Conservation (phyloP, 2,329 filamentous ascomycete species). For the Botrytis byssoidea region DNA sequence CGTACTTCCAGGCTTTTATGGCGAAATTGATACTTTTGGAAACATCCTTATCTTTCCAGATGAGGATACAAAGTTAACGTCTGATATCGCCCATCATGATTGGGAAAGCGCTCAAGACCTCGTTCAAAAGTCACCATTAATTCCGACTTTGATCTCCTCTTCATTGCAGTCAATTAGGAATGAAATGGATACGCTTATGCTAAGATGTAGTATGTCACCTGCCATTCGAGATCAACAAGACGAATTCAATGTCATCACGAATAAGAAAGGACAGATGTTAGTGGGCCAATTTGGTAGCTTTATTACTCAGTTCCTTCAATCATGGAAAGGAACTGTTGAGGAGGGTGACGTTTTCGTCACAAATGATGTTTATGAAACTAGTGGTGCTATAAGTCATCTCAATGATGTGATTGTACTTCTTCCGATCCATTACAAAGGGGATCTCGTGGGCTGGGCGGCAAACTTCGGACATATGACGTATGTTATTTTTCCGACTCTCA, state of each 20-base stretch:
- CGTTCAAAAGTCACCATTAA: slow-evolving; percentile 5
- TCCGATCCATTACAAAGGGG: neutral
- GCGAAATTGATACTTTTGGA: slow-evolving; percentile 12
- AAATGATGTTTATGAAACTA: slow-evolving; percentile 14
- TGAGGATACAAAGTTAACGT: neutral
- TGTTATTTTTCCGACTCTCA: neutral
- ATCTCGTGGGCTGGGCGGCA: slow-evolving; percentile 15
- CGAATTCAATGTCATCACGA: slow-evolving; percentile 18
- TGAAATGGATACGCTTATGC: slow-evolving; percentile 19
- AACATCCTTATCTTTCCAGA: slow-evolving; percentile 2
- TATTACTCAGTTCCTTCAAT: slow-evolving; percentile 6
- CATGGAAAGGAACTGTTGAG: slow-evolving; percentile 15
- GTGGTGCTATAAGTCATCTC: slow-evolving; percentile 14
- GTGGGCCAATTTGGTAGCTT: slow-evolving; percentile 15
- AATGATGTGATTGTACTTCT: slow-evolving; percentile 17
- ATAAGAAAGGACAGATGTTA: slow-evolving; percentile 16
- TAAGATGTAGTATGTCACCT: slow-evolving; percentile 11
- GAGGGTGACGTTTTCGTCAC: slow-evolving; percentile 16
- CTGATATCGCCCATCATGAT: neutral
- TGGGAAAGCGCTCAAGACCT: slow-evolving; percentile 8
- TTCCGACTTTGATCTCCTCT: slow-evolving; percentile 15
- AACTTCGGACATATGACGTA: slow-evolving; percentile 17
- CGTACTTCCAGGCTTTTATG: slow-evolving; percentile 9
- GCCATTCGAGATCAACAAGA: slow-evolving; percentile 18
- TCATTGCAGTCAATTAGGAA: slow-evolving; percentile 17